Evolutionary conservation across 2,329 filamentous ascomycete genomes (phyloP).

Genomic region (Venturia aucupariae): DNA sequence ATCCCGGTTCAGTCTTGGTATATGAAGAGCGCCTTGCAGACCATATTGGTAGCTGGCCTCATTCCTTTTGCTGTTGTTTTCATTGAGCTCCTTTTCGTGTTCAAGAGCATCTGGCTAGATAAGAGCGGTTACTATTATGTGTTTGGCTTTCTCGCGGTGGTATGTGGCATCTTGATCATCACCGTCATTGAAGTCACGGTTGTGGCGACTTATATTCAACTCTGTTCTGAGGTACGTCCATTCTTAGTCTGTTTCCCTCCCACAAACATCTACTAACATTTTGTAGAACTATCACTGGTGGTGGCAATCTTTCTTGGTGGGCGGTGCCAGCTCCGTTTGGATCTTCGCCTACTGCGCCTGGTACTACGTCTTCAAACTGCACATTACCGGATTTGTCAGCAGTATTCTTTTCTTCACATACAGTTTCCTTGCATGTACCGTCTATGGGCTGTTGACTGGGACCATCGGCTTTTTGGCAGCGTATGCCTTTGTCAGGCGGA

Average conservation of each 20-base stretch:
- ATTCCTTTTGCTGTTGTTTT: slow-evolving; percentile 82
- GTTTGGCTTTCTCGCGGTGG: slow-evolving; percentile 73
- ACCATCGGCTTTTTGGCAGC: slow-evolving; percentile 78
- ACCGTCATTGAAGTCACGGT: slow-evolving; percentile 78
- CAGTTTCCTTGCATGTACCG: slow-evolving; percentile 68
- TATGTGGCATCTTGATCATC: slow-evolving; percentile 61
- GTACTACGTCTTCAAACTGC: slow-evolving; percentile 74
- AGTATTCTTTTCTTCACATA: slow-evolving; percentile 79
- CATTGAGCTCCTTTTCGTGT: slow-evolving; percentile 78
- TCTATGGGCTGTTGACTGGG: slow-evolving; percentile 73
- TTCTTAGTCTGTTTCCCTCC: too few species aligned
- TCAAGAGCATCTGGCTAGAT: slow-evolving; percentile 81
- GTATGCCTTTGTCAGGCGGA: slow-evolving; percentile 73
- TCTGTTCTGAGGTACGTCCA: slow-evolving; percentile 60
- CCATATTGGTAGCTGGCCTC: slow-evolving; percentile 62
- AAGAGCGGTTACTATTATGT: slow-evolving; percentile 90
- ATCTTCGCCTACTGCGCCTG: slow-evolving; percentile 74
- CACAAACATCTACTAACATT: slow-evolving; percentile 16
- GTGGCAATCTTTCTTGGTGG: slow-evolving; percentile 81
- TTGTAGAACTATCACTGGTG: slow-evolving; percentile 74
- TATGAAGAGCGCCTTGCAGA: slow-evolving; percentile 48
- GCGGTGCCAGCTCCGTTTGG: slow-evolving; percentile 68
- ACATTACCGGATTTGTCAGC: slow-evolving; percentile 72
- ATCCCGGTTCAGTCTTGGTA: slow-evolving; percentile 72
- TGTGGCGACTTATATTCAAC: slow-evolving; percentile 71